Percentiles rank a stretch among this genome's conserved stretches.
Conservation (phyloP, 2,329 filamentous ascomycete genomes). For the Escovopsis sp. region DNA sequence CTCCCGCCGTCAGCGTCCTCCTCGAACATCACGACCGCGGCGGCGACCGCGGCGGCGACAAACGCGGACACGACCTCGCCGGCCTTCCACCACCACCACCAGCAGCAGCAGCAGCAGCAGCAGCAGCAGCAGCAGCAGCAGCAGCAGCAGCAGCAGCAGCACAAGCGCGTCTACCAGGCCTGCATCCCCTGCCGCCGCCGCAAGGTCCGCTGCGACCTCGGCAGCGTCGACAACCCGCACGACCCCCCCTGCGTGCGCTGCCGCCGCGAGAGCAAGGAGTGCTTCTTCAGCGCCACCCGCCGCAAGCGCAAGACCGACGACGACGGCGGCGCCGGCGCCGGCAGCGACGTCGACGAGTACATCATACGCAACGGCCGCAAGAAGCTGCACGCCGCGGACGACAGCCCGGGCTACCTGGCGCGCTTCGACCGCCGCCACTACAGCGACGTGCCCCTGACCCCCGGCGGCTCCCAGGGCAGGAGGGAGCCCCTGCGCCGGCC, state of each 20-base stretch:
- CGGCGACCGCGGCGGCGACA: too few relatives aligned
- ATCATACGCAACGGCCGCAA: constrained; percentile 61
- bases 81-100: too few relatives aligned
- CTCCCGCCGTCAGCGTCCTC: too few relatives aligned
- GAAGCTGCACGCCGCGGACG: constrained; percentile 36
- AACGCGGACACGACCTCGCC: too few relatives aligned
- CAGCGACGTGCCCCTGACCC: constrained; percentile 44
- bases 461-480: constrained; percentile 50
- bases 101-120: too few relatives aligned
- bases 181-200: constrained; percentile 47
- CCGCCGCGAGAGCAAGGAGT: constrained; percentile 87
- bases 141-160: constrained; percentile 20
- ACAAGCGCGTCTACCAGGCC: constrained; percentile 49
- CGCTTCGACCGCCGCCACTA: constrained; percentile 29
- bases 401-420: constrained; percentile 27
- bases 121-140: constrained; percentile 4
- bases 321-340: constrained; percentile 16
- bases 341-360: constrained; percentile 46
- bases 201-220: constrained; percentile 48
- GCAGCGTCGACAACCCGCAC: constrained; percentile 80
- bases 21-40: too few relatives aligned
- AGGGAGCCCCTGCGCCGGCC: constrained; percentile 53
- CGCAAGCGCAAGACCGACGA: constrained; percentile 73
- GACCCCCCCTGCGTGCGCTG: constrained; percentile 91
- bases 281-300: constrained; percentile 88